Base-by-base conservation (phyloP, 495 filamentous ascomycete genomes). In the Xylaria venustula region DNA sequence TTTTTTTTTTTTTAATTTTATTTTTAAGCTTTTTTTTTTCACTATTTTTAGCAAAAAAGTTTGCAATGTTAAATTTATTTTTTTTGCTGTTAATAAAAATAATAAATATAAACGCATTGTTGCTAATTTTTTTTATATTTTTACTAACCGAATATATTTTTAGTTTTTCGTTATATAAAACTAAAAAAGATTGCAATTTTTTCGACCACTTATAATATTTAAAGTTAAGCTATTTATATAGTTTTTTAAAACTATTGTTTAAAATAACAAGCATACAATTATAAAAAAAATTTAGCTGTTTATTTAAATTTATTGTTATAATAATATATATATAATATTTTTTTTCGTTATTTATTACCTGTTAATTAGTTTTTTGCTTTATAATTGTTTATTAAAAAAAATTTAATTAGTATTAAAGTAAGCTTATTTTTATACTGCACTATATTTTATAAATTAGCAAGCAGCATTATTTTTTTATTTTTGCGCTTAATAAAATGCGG, bases 251-350 rank as follows among this genome's bases (percentile, higher is more conserved):
- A 7, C 85, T 86, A 28, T 88, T 83, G 0, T 97, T 89, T 4
- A 98, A 67, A 17, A 98, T 92, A 0, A 94, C 94, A 0, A 94
- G 94, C 94, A 98, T 98, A n/a, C 94, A 84, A 57, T 96, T 89
- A 64, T 98, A 94, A 25, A 98, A 73, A 64, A 96, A 97, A 19
- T 79, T 83, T 20, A 98, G 71, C 67, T 92, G 89, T 37, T 85
- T 76, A 54, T 90, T 93, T 17, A 90, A 88, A 23, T 87, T 79
- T 3, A 93, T 97, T 3, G 94, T 98, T 65, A 98, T 92, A 64
- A 98, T 82, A 0, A 94, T 92, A 70, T 94, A 98, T 0, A 89
- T 92, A 66, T 91, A 97, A 7, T 85, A 73, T 69, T 86, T 87
- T 59, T 90, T 85, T 8, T 88, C 81, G 7, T 64, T 62, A 20